Percentiles rank a stretch among this genome's conserved stretches.
These are phyloP conservation scores for Phytophthora lateralis DNA, from an alignment of 352 stramenopile species.

Conservation along the genomic window DNA sequence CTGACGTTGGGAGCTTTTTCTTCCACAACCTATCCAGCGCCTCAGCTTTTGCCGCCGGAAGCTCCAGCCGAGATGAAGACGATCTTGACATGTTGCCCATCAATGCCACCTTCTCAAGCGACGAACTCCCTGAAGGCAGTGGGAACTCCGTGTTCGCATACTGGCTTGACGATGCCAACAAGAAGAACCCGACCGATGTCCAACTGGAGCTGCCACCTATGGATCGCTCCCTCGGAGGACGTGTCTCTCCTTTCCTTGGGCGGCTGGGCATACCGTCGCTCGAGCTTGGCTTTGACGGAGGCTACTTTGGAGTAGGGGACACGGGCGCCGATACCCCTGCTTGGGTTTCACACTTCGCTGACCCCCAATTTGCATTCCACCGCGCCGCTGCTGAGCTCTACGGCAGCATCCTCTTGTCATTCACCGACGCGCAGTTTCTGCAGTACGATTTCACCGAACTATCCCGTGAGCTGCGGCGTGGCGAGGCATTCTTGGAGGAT, in stretches of 20 bases:
- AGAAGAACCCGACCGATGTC: slow-evolving; percentile 23
- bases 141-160: slow-evolving; percentile 74
- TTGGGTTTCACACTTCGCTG: slow-evolving; percentile 81
- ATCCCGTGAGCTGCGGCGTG: slow-evolving; percentile 67
- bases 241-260: slow-evolving; percentile 74
- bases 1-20: slow-evolving; percentile 62
- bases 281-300: slow-evolving; percentile 73
- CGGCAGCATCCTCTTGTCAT: slow-evolving; percentile 74
- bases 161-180: slow-evolving; percentile 66
- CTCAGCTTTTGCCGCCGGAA: slow-evolving; percentile 12
- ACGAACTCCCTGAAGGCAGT: slow-evolving; percentile 60
- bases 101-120: slow-evolving; percentile 68
- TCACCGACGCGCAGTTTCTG: slow-evolving; percentile 82
- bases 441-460: slow-evolving; percentile 88
- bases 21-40: slow-evolving; percentile 22
- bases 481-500: slow-evolving; percentile 57
- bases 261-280: slow-evolving; percentile 77
- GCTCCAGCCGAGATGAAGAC: slow-evolving; percentile 37
- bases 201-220: slow-evolving; percentile 60
- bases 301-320: slow-evolving; percentile 66
- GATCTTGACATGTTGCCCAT: slow-evolving; percentile 53
- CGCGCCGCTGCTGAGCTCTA: slow-evolving; percentile 80
- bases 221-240: slow-evolving; percentile 44
- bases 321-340: slow-evolving; percentile 66
- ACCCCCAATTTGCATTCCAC: slow-evolving; percentile 77